Percentiles rank a stretch among this genome's conserved stretches.
Evolutionary conservation across 345 rosid species (phyloP).

Genomic region (Acer campestre): DNA sequence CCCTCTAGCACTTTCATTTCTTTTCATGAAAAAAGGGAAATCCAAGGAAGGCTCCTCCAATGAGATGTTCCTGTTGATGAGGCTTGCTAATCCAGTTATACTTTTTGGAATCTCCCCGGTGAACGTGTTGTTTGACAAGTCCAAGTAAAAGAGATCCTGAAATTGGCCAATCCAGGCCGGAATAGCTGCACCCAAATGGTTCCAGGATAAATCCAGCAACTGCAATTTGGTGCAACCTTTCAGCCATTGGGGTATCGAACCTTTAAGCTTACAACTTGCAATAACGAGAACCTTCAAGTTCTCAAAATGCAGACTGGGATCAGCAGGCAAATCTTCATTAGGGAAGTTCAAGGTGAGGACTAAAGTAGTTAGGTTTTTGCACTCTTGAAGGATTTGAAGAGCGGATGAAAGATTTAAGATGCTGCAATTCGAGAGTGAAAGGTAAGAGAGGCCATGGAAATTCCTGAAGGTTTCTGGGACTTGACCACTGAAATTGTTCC

Average conservation of each 20-base stretch:
- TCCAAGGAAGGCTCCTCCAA: conserved; percentile 56
- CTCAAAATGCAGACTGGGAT: conserved; percentile 45
- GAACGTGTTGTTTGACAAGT: conserved; percentile 64
- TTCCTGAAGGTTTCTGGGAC: conserved; percentile 62
- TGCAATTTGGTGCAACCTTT: conserved; percentile 51
- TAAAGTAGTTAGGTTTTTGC: conserved; percentile 61
- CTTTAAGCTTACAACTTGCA: conserved; percentile 62
- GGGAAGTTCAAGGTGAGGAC: conserved; percentile 70
- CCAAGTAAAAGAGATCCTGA: conserved; percentile 59
- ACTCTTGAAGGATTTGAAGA: conserved; percentile 57
- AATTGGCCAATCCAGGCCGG: conserved; percentile 60
- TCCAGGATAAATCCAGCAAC: conserved; percentile 87
- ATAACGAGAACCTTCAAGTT: conserved; percentile 66
- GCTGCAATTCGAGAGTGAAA: conserved; percentile 67
- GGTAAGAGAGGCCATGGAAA: conserved; percentile 58
- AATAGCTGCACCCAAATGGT: conserved; percentile 47
- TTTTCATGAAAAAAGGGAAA: conserved; percentile 61
- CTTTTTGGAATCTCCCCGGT: conserved; percentile 59
- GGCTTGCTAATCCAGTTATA: conserved; percentile 48
- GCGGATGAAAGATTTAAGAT: conserved; percentile 54
- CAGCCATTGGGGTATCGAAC: conserved; percentile 72
- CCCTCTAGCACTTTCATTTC: conserved; percentile 48
- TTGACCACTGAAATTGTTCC: conserved; percentile 58
- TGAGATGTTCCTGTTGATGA: conserved; percentile 42
- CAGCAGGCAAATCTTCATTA: conserved; percentile 57